phyloP scores from a whole-genome alignment of 2,329 filamentous ascomycete species.

The Aspergillus uvarum region DNA sequence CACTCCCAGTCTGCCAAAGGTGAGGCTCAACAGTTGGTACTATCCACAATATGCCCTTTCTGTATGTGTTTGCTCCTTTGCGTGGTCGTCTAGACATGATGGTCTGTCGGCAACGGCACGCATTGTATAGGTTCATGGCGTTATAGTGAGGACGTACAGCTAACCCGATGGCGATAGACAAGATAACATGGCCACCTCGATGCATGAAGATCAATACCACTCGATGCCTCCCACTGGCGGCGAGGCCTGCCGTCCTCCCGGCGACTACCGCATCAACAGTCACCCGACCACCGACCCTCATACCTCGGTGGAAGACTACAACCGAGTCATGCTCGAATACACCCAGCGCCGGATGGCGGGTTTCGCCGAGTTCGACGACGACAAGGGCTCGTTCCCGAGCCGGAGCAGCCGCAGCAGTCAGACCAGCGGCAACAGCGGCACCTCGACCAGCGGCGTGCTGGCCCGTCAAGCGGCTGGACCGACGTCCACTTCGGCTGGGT shows the following conservation, averaged over 20 bases:
- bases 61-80: neutral
- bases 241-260: conserved; percentile 19
- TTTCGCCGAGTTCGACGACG: conserved; percentile 30
- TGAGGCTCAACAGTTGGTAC: neutral
- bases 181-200: conserved; percentile 11
- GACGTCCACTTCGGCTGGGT: conserved; percentile 17
- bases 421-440: conserved; percentile 26
- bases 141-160: neutral
- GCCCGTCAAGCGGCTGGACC: conserved; percentile 22
- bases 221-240: conserved; percentile 22
- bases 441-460: conserved; percentile 23
- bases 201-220: neutral
- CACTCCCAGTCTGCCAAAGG: neutral
- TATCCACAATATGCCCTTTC: neutral
- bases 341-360: conserved; percentile 39
- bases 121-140: neutral
- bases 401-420: conserved; percentile 33
- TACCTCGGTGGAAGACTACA: conserved; percentile 39
- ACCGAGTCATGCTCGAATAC: conserved; percentile 40
- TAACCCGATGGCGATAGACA: neutral
- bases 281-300: conserved; percentile 25
- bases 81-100: neutral
- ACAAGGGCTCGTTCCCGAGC: conserved; percentile 19
- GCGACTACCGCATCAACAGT: conserved; percentile 17
- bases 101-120: neutral